Base-by-base conservation (phyloP, 2,329 filamentous ascomycete species). In the Byssothecium circinans region DNA sequence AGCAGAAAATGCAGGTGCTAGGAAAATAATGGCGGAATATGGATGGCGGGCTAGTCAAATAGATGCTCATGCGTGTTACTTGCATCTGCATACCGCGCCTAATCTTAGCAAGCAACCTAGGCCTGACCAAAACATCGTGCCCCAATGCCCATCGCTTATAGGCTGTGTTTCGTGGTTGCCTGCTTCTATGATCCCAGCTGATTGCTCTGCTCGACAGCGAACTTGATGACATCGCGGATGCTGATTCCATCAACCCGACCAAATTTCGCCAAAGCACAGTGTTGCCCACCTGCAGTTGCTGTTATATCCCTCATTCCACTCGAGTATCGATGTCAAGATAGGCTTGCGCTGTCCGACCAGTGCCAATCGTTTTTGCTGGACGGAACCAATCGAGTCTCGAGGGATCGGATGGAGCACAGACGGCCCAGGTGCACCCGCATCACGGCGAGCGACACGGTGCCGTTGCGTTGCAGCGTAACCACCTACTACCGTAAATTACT, bases 381-480 rank as follows among this genome's bases (percentile, higher is more conserved):
- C 49, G 42, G 45, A 45, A 46, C 43, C 23, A 42, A 25, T 29
- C 8, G 8, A 12, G 14, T 17, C 25, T 22, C 6, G 8, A 12
- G 14, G 15, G 36, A 25, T 30, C 45, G 45, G 32, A 42, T 32
- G 14, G 22, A 35, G 45, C 32, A 41, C 45, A 44, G 39, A 32
- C 35, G 8, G 25, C 15, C 22, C 19, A 43, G 15, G 22, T 38
- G 38, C 14, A 42, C 39, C 35, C 43, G 35, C 38, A 49, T 48
- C 57, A 47, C 49, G 51, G 47, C 50, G 52, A 50, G 53, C 55
- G 52, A 59, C 51, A 58, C 57, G 53, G n/a, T n/a, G n/a, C 54
- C 50, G 56, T 58, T 54, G 52, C 61, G 57, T 57, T 52, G 56
- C 62, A 48, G 58, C 60, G 50, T 44, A 36, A 47, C 33, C n/a